Percentiles rank a stretch among this genome's conserved stretches.
These are phyloP conservation scores for Termitomyces sp. DNA, from an alignment of 768 basidiomycete genomes.

Conservation along the genomic window DNA sequence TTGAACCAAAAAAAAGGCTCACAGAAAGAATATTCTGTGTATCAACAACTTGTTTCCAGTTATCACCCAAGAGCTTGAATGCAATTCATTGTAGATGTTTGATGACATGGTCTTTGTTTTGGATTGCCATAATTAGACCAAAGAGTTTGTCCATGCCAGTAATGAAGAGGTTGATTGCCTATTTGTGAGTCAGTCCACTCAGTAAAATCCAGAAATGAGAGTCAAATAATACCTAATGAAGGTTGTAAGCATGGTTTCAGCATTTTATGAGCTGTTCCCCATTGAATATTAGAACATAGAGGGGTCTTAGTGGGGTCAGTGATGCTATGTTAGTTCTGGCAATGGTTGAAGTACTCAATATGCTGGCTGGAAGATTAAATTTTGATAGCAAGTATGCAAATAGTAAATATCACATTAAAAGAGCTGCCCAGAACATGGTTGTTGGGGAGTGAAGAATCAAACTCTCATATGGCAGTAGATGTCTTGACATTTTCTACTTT, in stretches of 20 bases:
- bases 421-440: too few species aligned
- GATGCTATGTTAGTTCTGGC: too few species aligned
- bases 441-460: too few species aligned
- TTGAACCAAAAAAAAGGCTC: background rate
- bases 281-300: constrained; percentile 20
- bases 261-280: constrained; percentile 23
- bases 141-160: background rate
- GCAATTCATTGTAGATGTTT: background rate
- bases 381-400: too few species aligned
- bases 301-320: constrained; percentile 6
- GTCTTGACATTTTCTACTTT: too few species aligned
- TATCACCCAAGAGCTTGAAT: background rate
- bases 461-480: too few species aligned
- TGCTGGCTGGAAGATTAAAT: too few species aligned
- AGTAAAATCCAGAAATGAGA: background rate
- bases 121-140: background rate
- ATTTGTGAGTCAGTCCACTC: background rate
- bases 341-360: background rate
- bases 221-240: constrained; percentile 11
- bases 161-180: background rate
- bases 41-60: background rate
- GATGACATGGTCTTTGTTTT: background rate
- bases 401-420: too few species aligned
- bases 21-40: background rate
- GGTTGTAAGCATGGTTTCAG: constrained; percentile 11